Conservation (phyloP, 352 stramenopile species). For the Paralagenidium karlingii region DNA sequence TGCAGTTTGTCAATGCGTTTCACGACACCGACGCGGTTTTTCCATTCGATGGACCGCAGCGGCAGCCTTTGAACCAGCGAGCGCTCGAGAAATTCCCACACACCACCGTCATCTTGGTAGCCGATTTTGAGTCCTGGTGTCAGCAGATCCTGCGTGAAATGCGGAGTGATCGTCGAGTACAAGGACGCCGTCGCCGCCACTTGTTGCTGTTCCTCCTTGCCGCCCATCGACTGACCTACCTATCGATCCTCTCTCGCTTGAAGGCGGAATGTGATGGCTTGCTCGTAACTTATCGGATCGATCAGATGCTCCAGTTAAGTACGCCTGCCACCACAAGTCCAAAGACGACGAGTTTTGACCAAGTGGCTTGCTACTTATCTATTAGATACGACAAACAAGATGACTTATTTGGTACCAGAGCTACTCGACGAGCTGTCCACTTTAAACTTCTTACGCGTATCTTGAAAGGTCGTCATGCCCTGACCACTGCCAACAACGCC, state of each 20-base stretch:
- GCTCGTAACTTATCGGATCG: no score
- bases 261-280: no score
- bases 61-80: slow-evolving; percentile 50
- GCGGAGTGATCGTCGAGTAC: slow-evolving; percentile 50
- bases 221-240: no score
- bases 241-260: no score
- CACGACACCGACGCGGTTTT: slow-evolving; percentile 61
- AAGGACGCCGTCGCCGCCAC: slow-evolving; percentile 31
- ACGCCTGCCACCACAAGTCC: no score
- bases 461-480: slow-evolving; percentile 73
- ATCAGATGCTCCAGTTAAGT: no score
- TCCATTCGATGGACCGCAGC: slow-evolving; percentile 67
- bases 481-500: slow-evolving; percentile 81
- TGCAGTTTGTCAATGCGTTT: slow-evolving; percentile 52
- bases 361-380: no score
- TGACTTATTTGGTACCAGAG: no score
- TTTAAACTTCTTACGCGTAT: slow-evolving; percentile 70
- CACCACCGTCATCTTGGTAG: slow-evolving; percentile 53
- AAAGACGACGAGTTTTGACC: no score
- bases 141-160: slow-evolving; percentile 55
- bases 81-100: slow-evolving; percentile 69
- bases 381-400: no score
- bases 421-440: no score
- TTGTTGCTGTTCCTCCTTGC: no score
- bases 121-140: slow-evolving; percentile 51